phyloP scores from a whole-genome alignment of 1,284 basidiomycete species.

The Trichosporon sp. region DNA sequence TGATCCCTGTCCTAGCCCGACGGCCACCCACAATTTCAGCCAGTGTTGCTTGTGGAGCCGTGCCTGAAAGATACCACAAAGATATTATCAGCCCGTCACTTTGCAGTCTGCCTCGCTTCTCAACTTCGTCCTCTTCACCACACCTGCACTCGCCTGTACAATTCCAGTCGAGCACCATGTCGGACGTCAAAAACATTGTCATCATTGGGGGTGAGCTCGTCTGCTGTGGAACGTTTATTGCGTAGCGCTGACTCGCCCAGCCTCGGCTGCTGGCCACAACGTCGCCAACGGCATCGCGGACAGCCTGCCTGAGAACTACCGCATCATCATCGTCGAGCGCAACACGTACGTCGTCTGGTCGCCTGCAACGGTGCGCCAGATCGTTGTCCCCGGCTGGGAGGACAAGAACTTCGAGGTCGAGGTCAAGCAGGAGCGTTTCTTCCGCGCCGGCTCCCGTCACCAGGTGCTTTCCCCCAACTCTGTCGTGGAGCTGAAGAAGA shows the following conservation, averaged over 20 bases:
- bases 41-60: neutral
- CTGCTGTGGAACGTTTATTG: too few relatives aligned
- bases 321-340: conserved; percentile 58
- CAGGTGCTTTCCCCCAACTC: conserved; percentile 46
- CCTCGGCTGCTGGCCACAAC: conserved; percentile 45
- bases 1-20: neutral
- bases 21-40: conserved; percentile 5
- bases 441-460: conserved; percentile 44
- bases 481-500: conserved; percentile 51
- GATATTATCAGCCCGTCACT: neutral
- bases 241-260: conserved; percentile 30
- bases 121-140: neutral
- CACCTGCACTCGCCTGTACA: neutral
- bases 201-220: conserved; percentile 44
- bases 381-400: conserved; percentile 58
- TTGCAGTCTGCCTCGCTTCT: neutral
- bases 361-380: conserved; percentile 53
- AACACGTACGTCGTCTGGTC: conserved; percentile 52
- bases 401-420: conserved; percentile 44
- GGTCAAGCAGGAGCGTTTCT: conserved; percentile 47
- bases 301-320: conserved; percentile 52
- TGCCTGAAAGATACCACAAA: neutral
- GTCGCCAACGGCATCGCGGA: conserved; percentile 49
- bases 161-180: neutral
- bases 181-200: conserved; percentile 42